Evolutionary conservation across 192 early-diverging fungal genomes (phyloP).

Genomic region (Haplosporangium gracile): DNA sequence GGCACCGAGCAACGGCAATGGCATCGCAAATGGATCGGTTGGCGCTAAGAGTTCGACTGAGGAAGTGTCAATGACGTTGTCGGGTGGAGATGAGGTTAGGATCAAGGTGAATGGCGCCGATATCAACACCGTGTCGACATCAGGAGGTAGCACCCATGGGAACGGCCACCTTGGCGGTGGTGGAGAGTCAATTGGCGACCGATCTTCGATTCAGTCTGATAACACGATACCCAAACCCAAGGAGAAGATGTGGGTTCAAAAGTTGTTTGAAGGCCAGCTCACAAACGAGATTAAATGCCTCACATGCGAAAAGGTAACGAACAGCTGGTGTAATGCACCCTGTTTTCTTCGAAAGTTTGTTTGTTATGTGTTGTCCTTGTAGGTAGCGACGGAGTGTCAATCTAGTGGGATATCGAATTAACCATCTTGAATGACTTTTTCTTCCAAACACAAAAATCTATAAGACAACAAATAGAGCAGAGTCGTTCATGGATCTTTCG

Average conservation of each 20-base stretch:
- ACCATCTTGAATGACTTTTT: not conserved
- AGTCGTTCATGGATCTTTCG: constrained; percentile 95
- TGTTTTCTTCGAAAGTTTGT: not conserved
- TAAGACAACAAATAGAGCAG: constrained; percentile 90
- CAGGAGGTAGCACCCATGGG: constrained; percentile 25
- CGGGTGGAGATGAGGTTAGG: constrained; percentile 49
- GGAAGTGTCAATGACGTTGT: constrained; percentile 39
- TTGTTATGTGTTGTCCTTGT: not conserved
- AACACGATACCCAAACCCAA: constrained; percentile 46
- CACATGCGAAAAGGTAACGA: constrained; percentile 89
- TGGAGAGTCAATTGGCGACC: constrained; percentile 45
- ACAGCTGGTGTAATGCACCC: not conserved
- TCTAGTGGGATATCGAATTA: not conserved
- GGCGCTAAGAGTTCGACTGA: constrained; percentile 19
- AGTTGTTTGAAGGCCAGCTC: constrained; percentile 93
- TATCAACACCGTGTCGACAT: constrained; percentile 29
- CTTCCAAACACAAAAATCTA: not conserved
- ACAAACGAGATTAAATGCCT: constrained; percentile 98
- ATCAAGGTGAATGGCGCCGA: constrained; percentile 50
- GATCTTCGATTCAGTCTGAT: constrained; percentile 53
- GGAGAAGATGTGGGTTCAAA: constrained; percentile 91
- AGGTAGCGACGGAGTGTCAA: not conserved
- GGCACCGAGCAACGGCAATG: constrained; percentile 7
- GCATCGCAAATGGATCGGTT: constrained; percentile 14
- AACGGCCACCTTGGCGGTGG: constrained; percentile 15